Evolutionary conservation across 2,329 filamentous ascomycete species (phyloP), one percentile per base, ranked within the genome.

Genomic region (Pyrenochaeta sp.): DNA sequence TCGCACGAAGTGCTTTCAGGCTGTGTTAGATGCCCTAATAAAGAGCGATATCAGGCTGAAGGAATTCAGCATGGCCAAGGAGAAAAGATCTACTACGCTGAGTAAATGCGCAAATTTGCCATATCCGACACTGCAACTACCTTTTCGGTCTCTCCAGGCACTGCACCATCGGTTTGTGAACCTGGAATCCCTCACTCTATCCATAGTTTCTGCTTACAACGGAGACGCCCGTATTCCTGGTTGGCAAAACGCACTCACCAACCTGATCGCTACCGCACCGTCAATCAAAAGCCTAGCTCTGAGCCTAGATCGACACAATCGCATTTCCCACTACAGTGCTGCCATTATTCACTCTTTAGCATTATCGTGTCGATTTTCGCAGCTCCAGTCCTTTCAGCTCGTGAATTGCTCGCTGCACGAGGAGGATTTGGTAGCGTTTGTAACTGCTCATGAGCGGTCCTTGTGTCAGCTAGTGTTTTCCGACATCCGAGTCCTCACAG

Each of bases 51-150:
- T 65, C 27, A 49, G 49, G 12, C 42, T 73, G 4, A 41, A 64
- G 17, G 58, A 66, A 15, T 63, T 73, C 47, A 56, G 55, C 11
- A 64, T 66, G 51, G 51, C 56, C 20, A 67, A 63, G 39, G 56
- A 55, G 12, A 60, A 48, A 10, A 32, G 31, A 7, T 32, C 48
- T 11, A 44, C 47, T 2, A 41, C 30, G 3, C n/a, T 59, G 1
- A 56, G 50, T 27, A 64, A 63, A 10, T 54, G 49, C 10, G 54
- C 55, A 0, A 56, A 64, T 17, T 21, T 68, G 14, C 53, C 56
- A 0, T 63, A 64, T 23, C 50, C 61, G 0, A 58, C 58, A 3
- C 50, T 72, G 20, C 51, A 59, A 10, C 32, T 67, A 1, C 47
- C 60, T 1, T 18, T 54, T 2, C 42, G 47, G 9, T 44, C 51